Percentiles rank a stretch among this genome's conserved stretches.
Conservation (phyloP, 441 rosid genomes). For the Lepidium campestre region DNA sequence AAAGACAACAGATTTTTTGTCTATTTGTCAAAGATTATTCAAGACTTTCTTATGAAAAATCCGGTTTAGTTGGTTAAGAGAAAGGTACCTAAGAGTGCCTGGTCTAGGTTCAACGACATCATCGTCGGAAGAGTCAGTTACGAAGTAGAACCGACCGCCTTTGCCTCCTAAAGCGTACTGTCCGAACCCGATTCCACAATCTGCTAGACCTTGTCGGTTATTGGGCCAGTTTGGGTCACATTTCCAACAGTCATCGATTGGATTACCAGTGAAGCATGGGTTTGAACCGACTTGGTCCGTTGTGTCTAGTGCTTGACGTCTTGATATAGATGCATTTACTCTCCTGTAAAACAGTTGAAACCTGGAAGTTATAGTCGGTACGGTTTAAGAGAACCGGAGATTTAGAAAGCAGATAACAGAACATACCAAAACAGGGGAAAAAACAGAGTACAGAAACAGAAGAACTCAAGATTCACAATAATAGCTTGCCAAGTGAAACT, state of each 20-base stretch:
- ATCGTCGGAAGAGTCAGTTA: slow-evolving; percentile 76
- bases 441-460: neutral
- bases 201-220: slow-evolving; percentile 78
- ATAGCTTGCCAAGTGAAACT: neutral
- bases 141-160: slow-evolving; percentile 71
- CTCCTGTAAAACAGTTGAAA: slow-evolving; percentile 36
- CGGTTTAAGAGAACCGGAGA: neutral
- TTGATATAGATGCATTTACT: slow-evolving; percentile 67
- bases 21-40: neutral
- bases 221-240: slow-evolving; percentile 91
- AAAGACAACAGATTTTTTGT: slow-evolving; percentile 3
- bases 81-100: slow-evolving; percentile 54
- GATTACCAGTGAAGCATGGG: slow-evolving; percentile 72
- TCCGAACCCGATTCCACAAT: slow-evolving; percentile 95
- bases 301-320: slow-evolving; percentile 53
- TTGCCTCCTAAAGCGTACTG: slow-evolving; percentile 87
- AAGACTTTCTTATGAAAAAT: neutral
- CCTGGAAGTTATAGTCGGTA: neutral
- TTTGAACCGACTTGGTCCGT: slow-evolving; percentile 37
- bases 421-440: neutral
- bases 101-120: slow-evolving; percentile 76
- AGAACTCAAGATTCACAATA: neutral
- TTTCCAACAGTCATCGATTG: slow-evolving; percentile 96
- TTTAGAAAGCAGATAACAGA: neutral
- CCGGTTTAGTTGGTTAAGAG: slow-evolving; percentile 2